These are phyloP conservation scores for Vitis rupestris DNA, from an alignment of 164 flowering plant genomes.

Conservation along the genomic window DNA sequence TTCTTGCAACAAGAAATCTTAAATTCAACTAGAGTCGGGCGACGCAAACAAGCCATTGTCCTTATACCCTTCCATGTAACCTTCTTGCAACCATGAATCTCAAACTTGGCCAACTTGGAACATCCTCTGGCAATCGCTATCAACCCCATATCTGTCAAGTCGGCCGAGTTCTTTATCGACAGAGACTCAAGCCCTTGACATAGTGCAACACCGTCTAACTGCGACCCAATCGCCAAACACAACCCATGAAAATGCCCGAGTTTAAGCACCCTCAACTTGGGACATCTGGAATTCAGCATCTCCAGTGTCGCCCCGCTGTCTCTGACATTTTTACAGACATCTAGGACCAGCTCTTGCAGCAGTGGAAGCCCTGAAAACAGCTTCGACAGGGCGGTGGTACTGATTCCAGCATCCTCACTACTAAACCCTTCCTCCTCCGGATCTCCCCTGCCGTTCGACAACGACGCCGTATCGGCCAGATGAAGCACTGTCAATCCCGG, in stretches of 20 bases:
- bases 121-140: constrained; percentile 77
- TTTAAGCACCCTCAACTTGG: constrained; percentile 49
- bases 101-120: constrained; percentile 53
- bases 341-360: constrained; percentile 66
- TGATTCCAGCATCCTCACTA: constrained; percentile 57
- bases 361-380: constrained; percentile 50
- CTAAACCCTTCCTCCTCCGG: constrained; percentile 42
- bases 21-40: constrained; percentile 58
- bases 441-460: constrained; percentile 34
- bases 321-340: constrained; percentile 69
- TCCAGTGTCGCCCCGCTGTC: constrained; percentile 62
- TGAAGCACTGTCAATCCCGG: constrained; percentile 51
- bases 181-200: constrained; percentile 59
- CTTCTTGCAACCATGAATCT: constrained; percentile 66
- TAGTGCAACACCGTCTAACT: constrained; percentile 71
- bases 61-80: constrained; percentile 66
- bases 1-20: constrained; percentile 68
- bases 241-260: constrained; percentile 81
- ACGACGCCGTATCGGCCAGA: constrained; percentile 55
- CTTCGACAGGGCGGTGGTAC: constrained; percentile 38
- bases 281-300: constrained; percentile 53
- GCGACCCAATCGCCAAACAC: constrained; percentile 52
- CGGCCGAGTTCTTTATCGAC: constrained; percentile 63
- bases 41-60: constrained; percentile 55
- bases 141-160: constrained; percentile 69